Evolutionary conservation across 768 basidiomycete species (phyloP), one percentile per base, ranked within the genome.

Genomic region (Lyophyllum semitale): DNA sequence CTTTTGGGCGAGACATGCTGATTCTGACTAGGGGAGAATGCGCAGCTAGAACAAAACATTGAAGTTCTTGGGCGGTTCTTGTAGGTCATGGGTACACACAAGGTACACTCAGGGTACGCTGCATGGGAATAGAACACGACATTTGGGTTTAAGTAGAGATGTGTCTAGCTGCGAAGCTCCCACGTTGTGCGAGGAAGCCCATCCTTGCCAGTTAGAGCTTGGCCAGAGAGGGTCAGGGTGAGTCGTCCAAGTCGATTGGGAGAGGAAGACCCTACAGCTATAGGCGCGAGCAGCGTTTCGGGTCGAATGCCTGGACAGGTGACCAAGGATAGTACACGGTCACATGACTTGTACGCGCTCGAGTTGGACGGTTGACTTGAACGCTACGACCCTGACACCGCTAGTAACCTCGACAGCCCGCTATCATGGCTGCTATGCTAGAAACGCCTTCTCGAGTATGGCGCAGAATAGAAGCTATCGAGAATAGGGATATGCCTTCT

Each of bases 401-500:
- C n/a, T n/a, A n/a, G n/a, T n/a, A n/a, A n/a, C n/a, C 8, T 27
- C 35, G 8, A n/a, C 26, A 26, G 29, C 37, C 40, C 30, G 7
- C 30, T 41, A 60, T 41, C 22, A 80, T 81, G 73, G 78, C 84
- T 64, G 77, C 77, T 15, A 70, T 82, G 71, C 76, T 84, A 8
- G 91, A 94, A 70, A 94, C 91, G 15, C 91, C 91, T 0, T 93
- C 92, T 23, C 79, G 91, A 41, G 85, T 94, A 64, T 90, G 87
- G 88, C 81, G 91, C 26, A 82, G 92, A 43, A 92, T 94, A 48
- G 84, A 93, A 68, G 86, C 81, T 0, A 75, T 81, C n/a, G 87
- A 91, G 61, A 83, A 84, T 56, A 71, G 76, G 59, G 89, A 91
- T 59, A 88, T 93, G 77, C 88, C 92, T 9, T 93, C 91, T 27